Evolutionary conservation across 345 rosid species (phyloP).

Genomic region (Gossypium ekmanianum): DNA sequence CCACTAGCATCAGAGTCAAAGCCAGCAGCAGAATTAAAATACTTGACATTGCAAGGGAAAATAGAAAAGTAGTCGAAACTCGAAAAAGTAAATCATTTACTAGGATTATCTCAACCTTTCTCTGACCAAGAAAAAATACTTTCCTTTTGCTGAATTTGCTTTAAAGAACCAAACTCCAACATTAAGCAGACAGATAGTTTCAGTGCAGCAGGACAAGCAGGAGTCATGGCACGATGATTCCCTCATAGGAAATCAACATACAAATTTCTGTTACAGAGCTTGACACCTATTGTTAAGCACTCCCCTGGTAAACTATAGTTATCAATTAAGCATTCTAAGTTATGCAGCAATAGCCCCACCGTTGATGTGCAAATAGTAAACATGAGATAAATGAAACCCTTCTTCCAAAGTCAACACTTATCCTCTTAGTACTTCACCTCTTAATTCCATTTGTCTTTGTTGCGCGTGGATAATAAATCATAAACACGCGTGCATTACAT

Average conservation of each 20-base stretch:
- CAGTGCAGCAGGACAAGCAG: conserved; percentile 1
- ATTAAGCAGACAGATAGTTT: neutral
- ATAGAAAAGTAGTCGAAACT: neutral
- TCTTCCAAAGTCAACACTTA: neutral
- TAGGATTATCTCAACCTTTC: neutral
- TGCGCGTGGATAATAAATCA: neutral
- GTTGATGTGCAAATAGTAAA: neutral
- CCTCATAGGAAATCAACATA: neutral
- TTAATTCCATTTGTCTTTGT: neutral
- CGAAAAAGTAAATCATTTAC: neutral
- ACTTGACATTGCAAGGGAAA: neutral
- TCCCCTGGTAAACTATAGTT: neutral
- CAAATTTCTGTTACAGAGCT: neutral
- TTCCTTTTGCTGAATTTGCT: neutral
- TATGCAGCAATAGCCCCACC: neutral
- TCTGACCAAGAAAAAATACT: neutral
- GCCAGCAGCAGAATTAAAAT: neutral
- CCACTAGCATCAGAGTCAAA: neutral
- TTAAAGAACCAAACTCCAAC: neutral
- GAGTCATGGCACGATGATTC: neutral
- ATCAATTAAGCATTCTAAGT: neutral
- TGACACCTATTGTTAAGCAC: neutral
- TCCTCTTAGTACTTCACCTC: neutral
- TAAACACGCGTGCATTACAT: neutral
- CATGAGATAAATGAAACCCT: neutral